Percentiles rank a stretch among this genome's conserved stretches.
These are phyloP conservation scores for Penicillium decumbens DNA, from an alignment of 2,329 filamentous ascomycete species.

Conservation along the genomic window DNA sequence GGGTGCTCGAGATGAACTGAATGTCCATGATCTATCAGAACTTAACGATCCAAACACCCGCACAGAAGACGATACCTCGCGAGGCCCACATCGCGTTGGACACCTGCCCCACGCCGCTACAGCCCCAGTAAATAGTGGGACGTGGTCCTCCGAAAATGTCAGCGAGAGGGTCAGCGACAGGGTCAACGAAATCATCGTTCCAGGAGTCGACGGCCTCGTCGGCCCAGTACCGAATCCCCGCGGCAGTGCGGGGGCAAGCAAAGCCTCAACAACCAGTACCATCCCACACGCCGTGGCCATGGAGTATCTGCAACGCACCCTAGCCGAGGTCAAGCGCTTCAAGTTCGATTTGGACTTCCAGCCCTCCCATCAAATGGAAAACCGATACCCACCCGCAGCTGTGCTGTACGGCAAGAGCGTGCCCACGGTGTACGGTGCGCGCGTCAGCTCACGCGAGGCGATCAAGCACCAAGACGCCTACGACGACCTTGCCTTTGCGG, in stretches of 20 bases:
- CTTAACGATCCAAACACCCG: constrained; percentile 10
- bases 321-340: constrained; percentile 68
- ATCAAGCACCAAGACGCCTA: constrained; percentile 76
- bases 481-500: constrained; percentile 79
- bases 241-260: constrained; percentile 25
- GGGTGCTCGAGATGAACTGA: constrained; percentile 7
- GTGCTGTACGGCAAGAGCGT: constrained; percentile 83
- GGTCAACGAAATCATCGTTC: constrained; percentile 16
- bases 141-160: constrained; percentile 10
- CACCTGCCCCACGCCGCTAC: constrained; percentile 5
- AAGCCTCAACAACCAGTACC: constrained; percentile 35
- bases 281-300: constrained; percentile 54
- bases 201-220: constrained; percentile 31
- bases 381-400: constrained; percentile 74
- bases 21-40: constrained; percentile 18
- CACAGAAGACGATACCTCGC: constrained; percentile 10
- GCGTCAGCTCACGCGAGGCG: constrained; percentile 65
- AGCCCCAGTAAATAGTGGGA: constrained; percentile 9
- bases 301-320: constrained; percentile 69
- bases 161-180: constrained; percentile 4
- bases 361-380: constrained; percentile 56
- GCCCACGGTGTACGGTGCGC: constrained; percentile 78
- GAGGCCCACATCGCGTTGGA: neutral
- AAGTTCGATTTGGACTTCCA: constrained; percentile 67
- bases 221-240: constrained; percentile 25